A percentile compares a stretch with the other conserved stretches of the same genome.
phyloP scores from a whole-genome alignment of 2,329 filamentous ascomycete species.

The Neocatenulostroma microsporum region DNA sequence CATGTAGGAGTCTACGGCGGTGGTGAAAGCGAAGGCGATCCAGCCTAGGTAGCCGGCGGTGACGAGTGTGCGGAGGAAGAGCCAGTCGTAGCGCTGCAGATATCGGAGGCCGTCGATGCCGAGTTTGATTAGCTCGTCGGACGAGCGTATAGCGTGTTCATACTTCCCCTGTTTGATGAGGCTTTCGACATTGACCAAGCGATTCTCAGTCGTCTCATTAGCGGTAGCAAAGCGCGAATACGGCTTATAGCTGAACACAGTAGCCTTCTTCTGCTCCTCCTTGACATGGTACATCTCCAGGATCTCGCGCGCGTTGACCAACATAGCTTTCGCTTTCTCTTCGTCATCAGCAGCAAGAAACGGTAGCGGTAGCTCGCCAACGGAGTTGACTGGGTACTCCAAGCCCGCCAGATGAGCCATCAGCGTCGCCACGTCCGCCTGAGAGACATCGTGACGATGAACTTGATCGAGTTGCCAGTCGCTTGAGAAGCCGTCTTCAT shows the following conservation, averaged over 20 bases:
- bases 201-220: conserved; percentile 56
- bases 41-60: conserved; percentile 89
- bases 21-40: conserved; percentile 87
- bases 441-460: conserved; percentile 79
- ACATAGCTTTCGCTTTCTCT: conserved; percentile 74
- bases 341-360: conserved; percentile 65
- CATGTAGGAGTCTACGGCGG: conserved; percentile 81
- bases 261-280: conserved; percentile 71
- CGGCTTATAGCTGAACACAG: conserved; percentile 67
- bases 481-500: conserved; percentile 77
- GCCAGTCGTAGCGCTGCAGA: conserved; percentile 96
- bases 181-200: conserved; percentile 58
- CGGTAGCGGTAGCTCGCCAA: conserved; percentile 80
- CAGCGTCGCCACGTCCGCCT: conserved; percentile 87
- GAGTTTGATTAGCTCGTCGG: conserved; percentile 66
- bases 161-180: conserved; percentile 60
- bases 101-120: conserved; percentile 81
- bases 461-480: conserved; percentile 81
- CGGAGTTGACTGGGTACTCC: conserved; percentile 91
- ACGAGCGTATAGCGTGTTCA: conserved; percentile 71
- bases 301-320: conserved; percentile 79
- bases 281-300: conserved; percentile 96
- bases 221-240: conserved; percentile 62
- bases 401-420: conserved; percentile 89
- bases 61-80: conserved; percentile 83